Conservation (phyloP, 2,329 filamentous ascomycete species). For the Taxawa tesnikishii region DNA sequence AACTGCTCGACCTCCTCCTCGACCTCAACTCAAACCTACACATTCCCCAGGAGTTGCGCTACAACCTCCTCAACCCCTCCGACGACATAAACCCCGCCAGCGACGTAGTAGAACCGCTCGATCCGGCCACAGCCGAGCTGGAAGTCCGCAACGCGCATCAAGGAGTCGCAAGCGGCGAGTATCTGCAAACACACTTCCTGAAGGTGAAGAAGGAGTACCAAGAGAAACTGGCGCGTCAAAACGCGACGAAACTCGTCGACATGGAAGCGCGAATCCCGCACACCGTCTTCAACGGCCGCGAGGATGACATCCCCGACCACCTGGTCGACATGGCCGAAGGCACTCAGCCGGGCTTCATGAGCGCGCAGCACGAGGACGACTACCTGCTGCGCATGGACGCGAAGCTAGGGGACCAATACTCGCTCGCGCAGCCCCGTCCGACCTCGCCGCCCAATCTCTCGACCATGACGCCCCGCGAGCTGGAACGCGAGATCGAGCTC, state of each 20-base stretch:
- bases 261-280: slow-evolving; percentile 30
- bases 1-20: slow-evolving; percentile 75
- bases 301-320: slow-evolving; percentile 18
- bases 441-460: slow-evolving; percentile 33
- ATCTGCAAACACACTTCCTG: slow-evolving; percentile 18
- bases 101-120: slow-evolving; percentile 14
- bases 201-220: slow-evolving; percentile 20
- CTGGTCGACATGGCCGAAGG: slow-evolving; percentile 35
- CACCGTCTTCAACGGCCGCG: slow-evolving; percentile 9
- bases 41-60: slow-evolving; percentile 61
- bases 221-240: slow-evolving; percentile 16
- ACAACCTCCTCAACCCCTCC: slow-evolving; percentile 47
- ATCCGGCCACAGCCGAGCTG: slow-evolving; percentile 17
- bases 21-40: slow-evolving; percentile 80
- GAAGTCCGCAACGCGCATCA: slow-evolving; percentile 20
- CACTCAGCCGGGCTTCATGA: slow-evolving; percentile 54
- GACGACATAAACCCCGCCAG: slow-evolving; percentile 31
- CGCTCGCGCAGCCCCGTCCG: slow-evolving; percentile 15
- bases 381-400: slow-evolving; percentile 56
- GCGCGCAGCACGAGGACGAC: slow-evolving; percentile 59
- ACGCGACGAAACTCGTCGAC: slow-evolving; percentile 18
- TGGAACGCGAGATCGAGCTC: slow-evolving; percentile 39
- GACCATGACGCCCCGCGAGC: slow-evolving; percentile 30
- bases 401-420: slow-evolving; percentile 34
- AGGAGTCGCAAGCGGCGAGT: slow-evolving; percentile 19